Base-by-base conservation (phyloP, 805 yeast genomes). In the Ogataea trehalophila region DNA sequence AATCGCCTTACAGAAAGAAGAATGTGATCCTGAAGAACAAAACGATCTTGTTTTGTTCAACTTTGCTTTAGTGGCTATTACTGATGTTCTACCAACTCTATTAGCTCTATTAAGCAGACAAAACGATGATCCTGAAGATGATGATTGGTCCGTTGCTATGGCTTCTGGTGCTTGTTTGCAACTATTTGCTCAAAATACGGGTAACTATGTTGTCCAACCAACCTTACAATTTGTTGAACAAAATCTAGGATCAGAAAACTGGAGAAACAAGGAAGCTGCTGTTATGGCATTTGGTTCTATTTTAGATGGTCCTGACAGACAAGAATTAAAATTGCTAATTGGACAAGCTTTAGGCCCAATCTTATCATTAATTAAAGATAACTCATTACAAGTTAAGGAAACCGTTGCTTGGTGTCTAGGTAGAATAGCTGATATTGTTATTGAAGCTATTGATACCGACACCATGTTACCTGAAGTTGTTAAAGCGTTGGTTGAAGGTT, bases 371-470 rank as follows among this genome's bases (percentile, higher is more conserved):
- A 88, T 91, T 71, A 72, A 69, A 37, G 98, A 94, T 67, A 77
- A 80, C 29, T 71, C 77, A 34, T 72, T 89, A 55, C 96, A 89
- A 62, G 99, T 94, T 26, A 86, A 88, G 64, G 99, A 94, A 63
- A 91, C 99, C 1, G 97, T 90, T 33, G 95, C 98, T 4, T 94
- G 99, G 99, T 92, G 98, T 71, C 74, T 94, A 51, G 99, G 99
- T 48, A 81, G 97, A 68, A 88, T 94, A 58, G 95, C 97, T 11
- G 98, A 94, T 62, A 71, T 85, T 44, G 88, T 84, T 39, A 77
- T 87, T 52, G 87, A 79, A 44, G 88, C 95, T 5, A 81, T 92
- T 53, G 86, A 85, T 57, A 64, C 79, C 26, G 74, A 79, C 39
- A 66, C 69, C 5, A 84, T 83, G 62, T 74, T 94, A 53, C 89